A percentile compares a stretch with the other conserved stretches of the same genome.
These are phyloP conservation scores for Ephemerocybe angulata DNA, from an alignment of 768 basidiomycete species.

Conservation along the genomic window DNA sequence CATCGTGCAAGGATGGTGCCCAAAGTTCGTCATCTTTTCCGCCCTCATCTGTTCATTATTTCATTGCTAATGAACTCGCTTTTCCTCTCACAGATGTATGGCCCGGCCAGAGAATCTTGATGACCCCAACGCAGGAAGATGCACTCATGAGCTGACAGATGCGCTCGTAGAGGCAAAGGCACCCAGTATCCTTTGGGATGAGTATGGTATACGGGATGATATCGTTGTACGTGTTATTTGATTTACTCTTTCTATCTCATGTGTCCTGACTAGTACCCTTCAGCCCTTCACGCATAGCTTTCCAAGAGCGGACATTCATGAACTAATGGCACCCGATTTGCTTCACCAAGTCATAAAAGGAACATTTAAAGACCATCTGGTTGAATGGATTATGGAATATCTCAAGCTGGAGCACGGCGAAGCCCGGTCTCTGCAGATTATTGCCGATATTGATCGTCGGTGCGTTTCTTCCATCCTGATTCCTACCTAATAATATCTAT, in stretches of 20 bases:
- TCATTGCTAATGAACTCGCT: too few species aligned
- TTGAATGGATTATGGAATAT: conserved; percentile 33
- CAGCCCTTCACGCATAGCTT: conserved; percentile 31
- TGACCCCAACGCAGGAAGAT: conserved; percentile 11
- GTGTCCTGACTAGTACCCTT: neutral
- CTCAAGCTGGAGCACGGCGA: conserved; percentile 18
- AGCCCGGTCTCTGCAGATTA: conserved; percentile 21
- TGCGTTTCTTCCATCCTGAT: conserved; percentile 13
- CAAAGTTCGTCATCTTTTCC: conserved; percentile 20
- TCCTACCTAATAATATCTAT: neutral
- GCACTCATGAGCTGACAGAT: conserved; percentile 21
- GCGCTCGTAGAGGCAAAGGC: conserved; percentile 23
- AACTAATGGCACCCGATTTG: conserved; percentile 29
- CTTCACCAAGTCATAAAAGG: conserved; percentile 42
- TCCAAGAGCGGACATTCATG: conserved; percentile 34
- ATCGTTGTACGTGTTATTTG: conserved; percentile 24
- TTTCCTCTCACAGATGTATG: conserved; percentile 27
- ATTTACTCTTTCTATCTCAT: neutral
- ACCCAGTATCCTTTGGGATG: conserved; percentile 27
- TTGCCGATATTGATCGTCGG: conserved; percentile 36
- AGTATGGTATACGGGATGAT: conserved; percentile 31
- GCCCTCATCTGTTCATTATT: too few species aligned
- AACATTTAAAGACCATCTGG: conserved; percentile 39
- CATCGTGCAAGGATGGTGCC: conserved; percentile 25
- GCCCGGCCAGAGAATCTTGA: conserved; percentile 19